A percentile compares a stretch with the other conserved stretches of the same genome.
Evolutionary conservation across 345 rosid genomes (phyloP).

Genomic region (Populus davidiana): DNA sequence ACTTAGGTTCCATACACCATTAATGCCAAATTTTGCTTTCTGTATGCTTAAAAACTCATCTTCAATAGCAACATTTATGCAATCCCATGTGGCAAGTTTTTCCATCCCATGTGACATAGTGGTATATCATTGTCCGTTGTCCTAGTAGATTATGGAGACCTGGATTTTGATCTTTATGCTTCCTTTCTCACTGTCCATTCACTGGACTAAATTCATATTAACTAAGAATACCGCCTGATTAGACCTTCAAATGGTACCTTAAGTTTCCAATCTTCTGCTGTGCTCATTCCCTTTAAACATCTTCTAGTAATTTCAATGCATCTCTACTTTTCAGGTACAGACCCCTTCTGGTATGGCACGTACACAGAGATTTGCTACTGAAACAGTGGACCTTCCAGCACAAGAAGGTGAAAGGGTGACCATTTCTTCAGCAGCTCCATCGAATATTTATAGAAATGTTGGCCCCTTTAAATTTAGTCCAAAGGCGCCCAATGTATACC

Average conservation of each 20-base stretch:
- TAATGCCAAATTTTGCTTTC: background rate
- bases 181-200: background rate
- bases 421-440: constrained; percentile 80
- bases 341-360: constrained; percentile 86
- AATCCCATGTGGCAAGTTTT: background rate
- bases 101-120: background rate
- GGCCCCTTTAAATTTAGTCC: constrained; percentile 83
- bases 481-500: constrained; percentile 67
- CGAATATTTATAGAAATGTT: constrained; percentile 60
- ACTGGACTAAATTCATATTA: background rate
- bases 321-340: constrained; percentile 50
- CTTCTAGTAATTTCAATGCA: constrained; percentile 1
- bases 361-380: constrained; percentile 89
- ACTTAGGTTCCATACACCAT: background rate
- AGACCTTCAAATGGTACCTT: background rate
- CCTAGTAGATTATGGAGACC: background rate
- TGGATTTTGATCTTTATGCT: background rate
- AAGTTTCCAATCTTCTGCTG: background rate
- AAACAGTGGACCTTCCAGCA: constrained; percentile 88
- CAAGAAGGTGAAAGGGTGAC: constrained; percentile 95
- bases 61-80: background rate
- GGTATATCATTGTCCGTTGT: background rate
- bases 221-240: background rate
- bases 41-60: background rate
- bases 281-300: background rate